Percentiles rank a stretch among this genome's conserved stretches.
Conservation (phyloP, 2,329 filamentous ascomycete genomes). For the Xylaria arbuscula region DNA sequence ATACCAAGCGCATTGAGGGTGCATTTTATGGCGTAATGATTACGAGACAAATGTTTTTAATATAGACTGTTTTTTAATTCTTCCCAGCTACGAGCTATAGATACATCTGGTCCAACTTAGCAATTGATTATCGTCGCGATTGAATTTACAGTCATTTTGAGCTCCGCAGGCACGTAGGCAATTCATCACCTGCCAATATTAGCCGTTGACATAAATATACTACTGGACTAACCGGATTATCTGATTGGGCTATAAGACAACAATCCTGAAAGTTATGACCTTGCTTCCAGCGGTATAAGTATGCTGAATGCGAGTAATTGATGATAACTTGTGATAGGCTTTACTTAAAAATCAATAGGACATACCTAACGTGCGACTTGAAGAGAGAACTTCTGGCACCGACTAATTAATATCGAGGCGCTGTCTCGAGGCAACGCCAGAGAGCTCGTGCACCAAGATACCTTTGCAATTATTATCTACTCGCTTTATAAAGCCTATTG, state of each 20-base stretch:
- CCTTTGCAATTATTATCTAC: too few relatives aligned
- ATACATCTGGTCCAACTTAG: not conserved
- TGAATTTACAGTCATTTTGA: not conserved
- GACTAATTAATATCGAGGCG: too few relatives aligned
- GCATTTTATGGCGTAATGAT: constrained; percentile 38
- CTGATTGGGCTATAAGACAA: not conserved
- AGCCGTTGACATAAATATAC: not conserved
- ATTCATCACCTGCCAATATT: not conserved
- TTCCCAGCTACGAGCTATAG: not conserved
- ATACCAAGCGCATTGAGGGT: constrained; percentile 35
- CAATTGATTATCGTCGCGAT: not conserved
- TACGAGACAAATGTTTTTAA: constrained; percentile 24
- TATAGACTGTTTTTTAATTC: constrained; percentile 1
- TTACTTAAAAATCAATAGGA: not conserved
- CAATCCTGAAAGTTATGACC: not conserved
- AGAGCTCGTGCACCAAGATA: too few relatives aligned
- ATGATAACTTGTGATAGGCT: not conserved
- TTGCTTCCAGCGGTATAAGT: not conserved
- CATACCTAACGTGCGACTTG: not conserved
- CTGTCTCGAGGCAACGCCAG: too few relatives aligned
- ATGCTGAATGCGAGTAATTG: not conserved
- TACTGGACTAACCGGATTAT: not conserved
- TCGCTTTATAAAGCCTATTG: too few relatives aligned
- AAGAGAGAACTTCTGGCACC: not conserved
- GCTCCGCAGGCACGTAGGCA: not conserved